Evolutionary conservation across 495 filamentous ascomycete genomes (phyloP), one percentile per base, ranked within the genome.

Genomic region (Penicillium ucsense): DNA sequence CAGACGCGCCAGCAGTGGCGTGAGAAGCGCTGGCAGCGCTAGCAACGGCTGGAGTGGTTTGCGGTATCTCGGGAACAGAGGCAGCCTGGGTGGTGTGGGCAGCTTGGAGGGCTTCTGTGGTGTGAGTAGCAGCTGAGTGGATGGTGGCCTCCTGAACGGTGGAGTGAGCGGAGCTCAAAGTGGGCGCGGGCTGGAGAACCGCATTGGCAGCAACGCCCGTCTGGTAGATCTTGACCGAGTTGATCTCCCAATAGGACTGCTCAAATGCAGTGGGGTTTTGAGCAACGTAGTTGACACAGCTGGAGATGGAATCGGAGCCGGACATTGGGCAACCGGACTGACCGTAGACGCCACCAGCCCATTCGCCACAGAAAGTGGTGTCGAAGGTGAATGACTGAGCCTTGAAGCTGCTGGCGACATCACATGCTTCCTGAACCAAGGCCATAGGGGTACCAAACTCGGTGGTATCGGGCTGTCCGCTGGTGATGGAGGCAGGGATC

Each of bases 351-450:
- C 76, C 70, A 33, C 87, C 90, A 11, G 89, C 89, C 86, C 87
- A 95, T 51, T 88, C 81, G 35, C 91, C 91, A 64, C 91, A 96
- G 67, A 95, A 89, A 1, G 82, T 85, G 0, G 81, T 85, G 64
- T 97, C 79, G 59, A 95, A 81, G 46, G 94, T 73, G 43, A 95
- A 84, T 8, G 78, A 75, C 64, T 92, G 82, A 38, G 83, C 59
- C 50, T 68, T 72, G 72, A 95, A 94, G 43, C 80, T 71, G 3
- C 61, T 56, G 45, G 76, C 63, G 47, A 94, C 80, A 50, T 85
- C 62, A 63, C 90, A 94, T 33, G 68, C 64, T 9, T 78, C 80
- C 35, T 75, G 54, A 59, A 95, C 48, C 56, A 65, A 65, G 4
- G 82, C 86, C 36, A 75, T 71, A 0, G 91, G 88, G 0, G 62